These are phyloP conservation scores for Parietichytrium sp. DNA, from an alignment of 108 stramenopile genomes.

Conservation along the genomic window DNA sequence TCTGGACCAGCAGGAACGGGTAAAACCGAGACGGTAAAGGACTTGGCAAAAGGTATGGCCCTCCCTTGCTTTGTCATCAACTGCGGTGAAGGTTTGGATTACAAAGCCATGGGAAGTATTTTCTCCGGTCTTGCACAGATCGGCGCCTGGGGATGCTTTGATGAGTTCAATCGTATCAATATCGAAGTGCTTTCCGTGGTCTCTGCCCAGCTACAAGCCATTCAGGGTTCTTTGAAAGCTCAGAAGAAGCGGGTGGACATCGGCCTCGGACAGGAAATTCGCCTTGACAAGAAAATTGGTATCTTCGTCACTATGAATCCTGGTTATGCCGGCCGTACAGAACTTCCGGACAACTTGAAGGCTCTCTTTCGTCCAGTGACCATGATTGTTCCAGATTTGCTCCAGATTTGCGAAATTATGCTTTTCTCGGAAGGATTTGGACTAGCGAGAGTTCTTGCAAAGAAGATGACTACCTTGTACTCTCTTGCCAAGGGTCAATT, in stretches of 20 bases:
- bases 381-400: constrained; percentile 73
- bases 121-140: constrained; percentile 63
- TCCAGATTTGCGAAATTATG: constrained; percentile 75
- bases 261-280: constrained; percentile 61
- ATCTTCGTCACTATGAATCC: constrained; percentile 79
- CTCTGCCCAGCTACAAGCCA: constrained; percentile 65
- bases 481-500: constrained; percentile 71
- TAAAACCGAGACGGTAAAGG: constrained; percentile 74
- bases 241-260: constrained; percentile 64
- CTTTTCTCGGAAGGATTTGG: constrained; percentile 76
- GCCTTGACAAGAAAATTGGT: constrained; percentile 64
- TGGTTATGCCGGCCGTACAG: constrained; percentile 73
- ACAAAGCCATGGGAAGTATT: constrained; percentile 62
- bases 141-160: constrained; percentile 76
- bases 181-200: constrained; percentile 75
- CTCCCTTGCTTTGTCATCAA: constrained; percentile 74
- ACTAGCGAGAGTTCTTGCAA: constrained; percentile 65
- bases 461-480: constrained; percentile 74
- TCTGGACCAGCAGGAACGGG: constrained; percentile 75
- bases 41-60: constrained; percentile 68
- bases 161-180: constrained; percentile 78
- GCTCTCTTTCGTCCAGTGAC: constrained; percentile 74
- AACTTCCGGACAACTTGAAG: constrained; percentile 72
- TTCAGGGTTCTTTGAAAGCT: constrained; percentile 68
- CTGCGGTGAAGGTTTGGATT: constrained; percentile 72